phyloP scores from a whole-genome alignment of 352 stramenopile genomes.

The Pythium scleroteichum region DNA sequence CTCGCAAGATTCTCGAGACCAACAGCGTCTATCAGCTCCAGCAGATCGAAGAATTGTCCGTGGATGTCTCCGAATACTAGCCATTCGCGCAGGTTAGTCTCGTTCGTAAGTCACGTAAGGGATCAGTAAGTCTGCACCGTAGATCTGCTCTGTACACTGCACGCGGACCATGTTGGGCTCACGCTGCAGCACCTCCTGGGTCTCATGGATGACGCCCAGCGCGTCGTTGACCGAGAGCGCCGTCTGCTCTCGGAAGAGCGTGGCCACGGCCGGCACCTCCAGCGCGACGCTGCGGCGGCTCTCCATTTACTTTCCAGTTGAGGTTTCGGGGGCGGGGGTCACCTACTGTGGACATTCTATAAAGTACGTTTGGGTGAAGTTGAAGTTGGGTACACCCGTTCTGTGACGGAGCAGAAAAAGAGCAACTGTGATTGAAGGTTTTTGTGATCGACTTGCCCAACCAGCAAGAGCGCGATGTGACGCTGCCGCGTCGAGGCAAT shows the following conservation, averaged over 20 bases:
- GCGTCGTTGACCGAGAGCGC: slow-evolving; percentile 56
- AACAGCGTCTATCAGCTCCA: slow-evolving; percentile 72
- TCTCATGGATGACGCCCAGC: slow-evolving; percentile 65
- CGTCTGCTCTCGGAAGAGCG: slow-evolving; percentile 62
- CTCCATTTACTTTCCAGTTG: slow-evolving; percentile 32
- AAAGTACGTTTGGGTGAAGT: slow-evolving; percentile 29
- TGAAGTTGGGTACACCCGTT: slow-evolving; percentile 33
- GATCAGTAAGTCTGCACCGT: slow-evolving; percentile 25
- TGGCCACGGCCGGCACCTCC: slow-evolving; percentile 38
- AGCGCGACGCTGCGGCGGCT: slow-evolving; percentile 40
- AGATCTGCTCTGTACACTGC: slow-evolving; percentile 25
- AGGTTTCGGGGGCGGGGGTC: too few relatives aligned
- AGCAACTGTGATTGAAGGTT: too few relatives aligned
- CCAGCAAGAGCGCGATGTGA: too few relatives aligned
- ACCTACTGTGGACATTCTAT: slow-evolving; percentile 4
- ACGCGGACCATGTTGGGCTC: slow-evolving; percentile 68
- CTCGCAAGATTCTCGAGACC: slow-evolving; percentile 38
- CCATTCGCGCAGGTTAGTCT: slow-evolving; percentile 18
- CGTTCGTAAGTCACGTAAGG: background rate
- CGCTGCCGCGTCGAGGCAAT: too few relatives aligned
- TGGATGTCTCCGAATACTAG: slow-evolving; percentile 90
- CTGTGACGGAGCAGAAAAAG: too few relatives aligned
- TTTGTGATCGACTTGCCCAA: too few relatives aligned
- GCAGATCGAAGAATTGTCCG: slow-evolving; percentile 88
- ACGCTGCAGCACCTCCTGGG: slow-evolving; percentile 54